Conservation (phyloP, 108 stramenopile species). For the Skeletonema marinoi region DNA sequence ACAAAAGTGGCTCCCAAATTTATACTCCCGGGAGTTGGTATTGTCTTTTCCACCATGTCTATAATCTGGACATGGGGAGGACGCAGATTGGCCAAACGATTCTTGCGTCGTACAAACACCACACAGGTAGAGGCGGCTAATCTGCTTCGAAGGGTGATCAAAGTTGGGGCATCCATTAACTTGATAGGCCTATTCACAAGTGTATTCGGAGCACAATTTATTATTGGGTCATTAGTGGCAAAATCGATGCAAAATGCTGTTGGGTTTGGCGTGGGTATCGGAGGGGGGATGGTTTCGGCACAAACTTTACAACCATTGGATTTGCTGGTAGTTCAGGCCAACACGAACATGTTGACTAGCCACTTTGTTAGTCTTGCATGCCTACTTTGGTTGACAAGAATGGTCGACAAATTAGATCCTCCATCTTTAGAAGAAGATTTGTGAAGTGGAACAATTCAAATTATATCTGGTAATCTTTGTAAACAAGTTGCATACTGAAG, state of each 20-base stretch:
- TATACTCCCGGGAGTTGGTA: constrained; percentile 64
- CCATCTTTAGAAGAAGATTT: constrained; percentile 62
- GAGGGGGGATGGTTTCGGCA: constrained; percentile 40
- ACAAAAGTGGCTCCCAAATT: constrained; percentile 53
- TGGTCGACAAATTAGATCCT: constrained; percentile 67
- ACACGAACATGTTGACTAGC: constrained; percentile 90
- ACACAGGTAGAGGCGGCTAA: constrained; percentile 65
- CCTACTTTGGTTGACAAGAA: constrained; percentile 66
- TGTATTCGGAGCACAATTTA: constrained; percentile 86
- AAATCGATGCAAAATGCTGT: constrained; percentile 69
- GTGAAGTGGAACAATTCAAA: constrained; percentile 1
- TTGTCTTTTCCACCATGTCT: constrained; percentile 51
- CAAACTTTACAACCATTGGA: constrained; percentile 83
- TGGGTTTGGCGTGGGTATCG: constrained; percentile 32
- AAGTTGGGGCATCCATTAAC: constrained; percentile 75
- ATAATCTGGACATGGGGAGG: constrained; percentile 91
- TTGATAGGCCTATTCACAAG: constrained; percentile 83
- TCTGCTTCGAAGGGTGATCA: constrained; percentile 73
- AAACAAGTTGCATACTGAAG: not conserved
- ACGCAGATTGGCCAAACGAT: constrained; percentile 66
- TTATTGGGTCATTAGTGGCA: constrained; percentile 88
- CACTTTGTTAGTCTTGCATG: constrained; percentile 86
- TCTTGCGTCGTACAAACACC: constrained; percentile 43
- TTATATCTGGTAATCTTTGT: not conserved
- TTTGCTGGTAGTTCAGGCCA: constrained; percentile 91